Conservation (phyloP, 768 basidiomycete species). For the Auriscalpium vulgare region DNA sequence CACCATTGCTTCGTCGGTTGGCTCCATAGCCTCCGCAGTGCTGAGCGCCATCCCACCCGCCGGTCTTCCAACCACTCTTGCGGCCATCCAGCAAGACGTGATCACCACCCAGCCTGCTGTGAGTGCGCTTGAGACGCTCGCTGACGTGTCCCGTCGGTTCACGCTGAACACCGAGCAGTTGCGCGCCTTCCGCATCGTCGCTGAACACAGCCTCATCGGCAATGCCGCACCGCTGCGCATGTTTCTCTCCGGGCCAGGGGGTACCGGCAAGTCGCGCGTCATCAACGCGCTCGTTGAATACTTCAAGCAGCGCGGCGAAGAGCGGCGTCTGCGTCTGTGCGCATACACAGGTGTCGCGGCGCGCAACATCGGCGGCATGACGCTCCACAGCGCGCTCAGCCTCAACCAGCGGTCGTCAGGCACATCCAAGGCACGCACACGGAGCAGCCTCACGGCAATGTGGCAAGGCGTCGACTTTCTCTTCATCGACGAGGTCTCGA, state of each 20-base stretch:
- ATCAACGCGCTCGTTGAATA: conserved; percentile 27
- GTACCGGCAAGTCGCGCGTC: conserved; percentile 36
- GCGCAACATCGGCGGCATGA: conserved; percentile 23
- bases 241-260: conserved; percentile 31
- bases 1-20: too few relatives aligned
- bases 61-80: too few relatives aligned
- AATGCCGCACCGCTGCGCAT: conserved; percentile 19
- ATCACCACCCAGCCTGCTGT: background rate
- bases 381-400: conserved; percentile 27
- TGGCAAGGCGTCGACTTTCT: conserved; percentile 34
- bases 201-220: conserved; percentile 17
- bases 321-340: conserved; percentile 20
- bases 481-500: conserved; percentile 32
- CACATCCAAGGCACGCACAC: background rate
- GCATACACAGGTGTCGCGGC: conserved; percentile 26
- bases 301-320: conserved; percentile 19
- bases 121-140: background rate
- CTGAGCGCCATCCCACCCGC: too few relatives aligned
- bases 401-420: background rate
- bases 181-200: conserved; percentile 25
- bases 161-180: conserved; percentile 29
- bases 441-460: conserved; percentile 17
- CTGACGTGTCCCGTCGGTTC: conserved; percentile 6
- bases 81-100: background rate
- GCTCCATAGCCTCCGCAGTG: too few relatives aligned